Evolutionary conservation across 129 eudicot species (phyloP), one percentile per base, ranked within the genome.

Genomic region (Ambrosia trifida): DNA sequence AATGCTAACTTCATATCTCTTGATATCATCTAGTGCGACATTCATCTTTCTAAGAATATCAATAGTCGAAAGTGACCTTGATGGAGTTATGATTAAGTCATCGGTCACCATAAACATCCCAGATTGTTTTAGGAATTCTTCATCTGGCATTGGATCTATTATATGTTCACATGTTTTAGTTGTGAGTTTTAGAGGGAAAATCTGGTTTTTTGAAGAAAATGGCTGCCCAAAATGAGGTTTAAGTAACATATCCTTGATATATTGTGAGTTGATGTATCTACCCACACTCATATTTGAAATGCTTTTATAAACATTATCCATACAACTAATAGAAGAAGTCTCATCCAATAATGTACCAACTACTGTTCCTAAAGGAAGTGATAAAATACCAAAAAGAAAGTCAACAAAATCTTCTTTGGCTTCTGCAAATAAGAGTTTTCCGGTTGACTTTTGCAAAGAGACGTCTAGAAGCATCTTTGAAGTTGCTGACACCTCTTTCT

Each of bases 341-440:
- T 72, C 68, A 2, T 57, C 28, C 76, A 44, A 41, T 45, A 72
- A 43, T 6, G 32, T 43, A 9, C 58, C 33, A 0, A 58, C 17
- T 14, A 85, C 50, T 0, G 68, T 54, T 35, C 77, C 84, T 24
- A 85, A 40, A 0, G 82, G 69, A 16, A 85, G 54, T 2, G 56
- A 66, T 6, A 81, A 68, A 59, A 75, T 30, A 17, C 79, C 63
- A 3, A 81, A 81, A 17, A 81, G 67, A 43, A 81, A 81, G 11
- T 84, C 83, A 6, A 61, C 57, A 45, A 85, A 79, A 60, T 82
- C 86, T 12, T 76, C 78, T 46, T 41, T 33, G 0, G 82, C 83
- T 50, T 71, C 66, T 11, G 72, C 80, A 64, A 72, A 72, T 56
- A 85, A 49, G 0, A 76, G 44, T 70, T 68, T 79, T 5, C 60